phyloP scores from a whole-genome alignment of 2,329 filamentous ascomycete genomes.

The Myriosclerotinia scirpicola region DNA sequence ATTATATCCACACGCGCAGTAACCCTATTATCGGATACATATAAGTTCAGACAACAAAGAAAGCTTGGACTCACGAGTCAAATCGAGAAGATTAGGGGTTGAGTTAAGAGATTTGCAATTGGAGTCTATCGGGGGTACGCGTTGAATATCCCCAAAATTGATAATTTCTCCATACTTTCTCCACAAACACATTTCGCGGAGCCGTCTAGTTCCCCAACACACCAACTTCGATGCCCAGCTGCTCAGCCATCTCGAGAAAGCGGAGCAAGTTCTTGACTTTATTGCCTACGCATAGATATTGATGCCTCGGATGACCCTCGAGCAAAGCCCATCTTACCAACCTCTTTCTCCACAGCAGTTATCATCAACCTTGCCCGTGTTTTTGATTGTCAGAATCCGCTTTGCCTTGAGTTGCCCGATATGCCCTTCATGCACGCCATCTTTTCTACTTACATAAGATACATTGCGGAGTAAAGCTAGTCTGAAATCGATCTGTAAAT shows the following conservation, averaged over 20 bases:
- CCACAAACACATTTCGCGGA: conserved; percentile 8
- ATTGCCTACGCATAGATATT: background rate
- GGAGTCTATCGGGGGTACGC: background rate
- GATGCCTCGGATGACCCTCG: conserved; percentile 1
- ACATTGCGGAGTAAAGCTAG: no score
- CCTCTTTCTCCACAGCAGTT: conserved; percentile 9
- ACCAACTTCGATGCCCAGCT: background rate
- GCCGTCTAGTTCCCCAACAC: background rate
- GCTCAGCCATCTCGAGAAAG: background rate
- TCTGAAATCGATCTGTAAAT: background rate
- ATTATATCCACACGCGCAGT: background rate
- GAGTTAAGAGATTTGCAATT: conserved; percentile 1
- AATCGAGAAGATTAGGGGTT: background rate
- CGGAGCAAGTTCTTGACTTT: background rate
- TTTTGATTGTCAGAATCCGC: background rate
- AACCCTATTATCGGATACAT: background rate
- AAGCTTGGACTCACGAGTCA: no score
- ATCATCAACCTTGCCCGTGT: background rate
- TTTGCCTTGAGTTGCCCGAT: conserved; percentile 9
- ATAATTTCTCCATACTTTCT: conserved; percentile 11
- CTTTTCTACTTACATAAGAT: background rate
- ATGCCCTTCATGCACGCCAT: background rate
- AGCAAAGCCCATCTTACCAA: conserved; percentile 15
- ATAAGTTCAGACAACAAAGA: background rate
- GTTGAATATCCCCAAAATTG: background rate